Evolutionary conservation across 2,329 filamentous ascomycete species (phyloP).

Genomic region (Fusarium sp.): DNA sequence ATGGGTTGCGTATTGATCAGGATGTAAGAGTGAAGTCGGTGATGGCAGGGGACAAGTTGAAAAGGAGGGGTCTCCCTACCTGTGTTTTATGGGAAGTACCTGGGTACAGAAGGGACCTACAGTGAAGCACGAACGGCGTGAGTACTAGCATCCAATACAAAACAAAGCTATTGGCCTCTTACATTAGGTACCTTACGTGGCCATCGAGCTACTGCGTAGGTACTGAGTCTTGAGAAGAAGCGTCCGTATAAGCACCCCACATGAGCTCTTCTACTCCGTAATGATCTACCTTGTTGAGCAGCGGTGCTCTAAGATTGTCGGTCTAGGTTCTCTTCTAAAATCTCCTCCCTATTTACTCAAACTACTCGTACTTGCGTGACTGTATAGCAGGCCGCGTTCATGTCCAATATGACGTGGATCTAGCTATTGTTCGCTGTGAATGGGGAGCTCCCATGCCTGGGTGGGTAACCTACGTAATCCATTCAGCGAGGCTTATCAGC

Average conservation of each 20-base stretch:
- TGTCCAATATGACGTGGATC: slow-evolving; percentile 38
- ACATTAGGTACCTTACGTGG: not conserved
- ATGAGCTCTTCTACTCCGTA: no score
- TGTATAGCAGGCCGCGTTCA: slow-evolving; percentile 6
- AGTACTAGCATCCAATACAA: slow-evolving; percentile 1
- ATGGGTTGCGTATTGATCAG: not conserved
- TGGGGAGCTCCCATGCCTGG: slow-evolving; percentile 26
- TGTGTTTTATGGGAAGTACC: slow-evolving; percentile 14
- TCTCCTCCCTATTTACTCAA: not conserved
- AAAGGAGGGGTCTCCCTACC: slow-evolving; percentile 23
- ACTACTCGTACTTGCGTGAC: not conserved
- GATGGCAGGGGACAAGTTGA: slow-evolving; percentile 22
- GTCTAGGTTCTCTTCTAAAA: not conserved
- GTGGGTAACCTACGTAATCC: slow-evolving; percentile 14
- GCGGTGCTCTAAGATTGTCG: not conserved
- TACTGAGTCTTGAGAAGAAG: not conserved
- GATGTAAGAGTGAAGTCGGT: slow-evolving; percentile 18
- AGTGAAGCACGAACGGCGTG: slow-evolving; percentile 1
- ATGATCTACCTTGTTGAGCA: no score
- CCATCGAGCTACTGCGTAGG: not conserved
- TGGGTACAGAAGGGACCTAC: not conserved
- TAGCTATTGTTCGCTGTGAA: slow-evolving; percentile 12
- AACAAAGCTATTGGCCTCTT: slow-evolving; percentile 1
- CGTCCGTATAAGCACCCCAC: no score
- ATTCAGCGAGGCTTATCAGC: not conserved